These are phyloP conservation scores for Hyphopichia buzzinii DNA, from an alignment of 1,139 yeast species.

Conservation along the genomic window DNA sequence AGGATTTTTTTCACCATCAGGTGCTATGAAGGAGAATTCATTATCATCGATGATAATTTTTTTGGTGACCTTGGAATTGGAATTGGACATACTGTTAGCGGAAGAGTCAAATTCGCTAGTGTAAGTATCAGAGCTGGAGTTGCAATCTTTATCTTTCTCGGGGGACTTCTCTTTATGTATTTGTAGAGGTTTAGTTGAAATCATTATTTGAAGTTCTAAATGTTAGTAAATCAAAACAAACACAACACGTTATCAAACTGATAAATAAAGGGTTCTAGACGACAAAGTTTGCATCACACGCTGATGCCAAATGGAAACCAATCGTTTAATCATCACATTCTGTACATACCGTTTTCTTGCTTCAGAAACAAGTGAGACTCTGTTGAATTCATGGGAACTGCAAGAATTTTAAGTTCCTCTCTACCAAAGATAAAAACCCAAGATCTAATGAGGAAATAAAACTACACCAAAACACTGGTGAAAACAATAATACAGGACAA, in stretches of 20 bases:
- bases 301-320: slow-evolving; percentile 7
- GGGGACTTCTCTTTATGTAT: background rate
- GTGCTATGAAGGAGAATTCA: slow-evolving; percentile 3
- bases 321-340: too few species aligned
- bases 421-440: background rate
- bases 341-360: slow-evolving; percentile 33
- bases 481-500: background rate
- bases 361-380: slow-evolving; percentile 17
- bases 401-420: background rate
- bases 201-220: background rate
- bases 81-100: background rate
- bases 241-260: background rate
- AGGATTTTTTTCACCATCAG: background rate
- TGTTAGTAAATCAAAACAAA: background rate
- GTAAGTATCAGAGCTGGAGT: slow-evolving; percentile 45
- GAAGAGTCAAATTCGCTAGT: slow-evolving; percentile 29
- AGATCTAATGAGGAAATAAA: background rate
- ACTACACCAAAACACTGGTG: background rate
- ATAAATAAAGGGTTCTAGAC: background rate
- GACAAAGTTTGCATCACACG: slow-evolving; percentile 8
- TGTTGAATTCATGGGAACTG: background rate
- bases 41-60: slow-evolving; percentile 4
- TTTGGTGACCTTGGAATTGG: slow-evolving; percentile 14
- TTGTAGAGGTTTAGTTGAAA: too few species aligned
- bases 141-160: slow-evolving; percentile 25